Evolutionary conservation across 495 filamentous ascomycete genomes (phyloP), one percentile per base, ranked within the genome.

Genomic region (Podospora conica): DNA sequence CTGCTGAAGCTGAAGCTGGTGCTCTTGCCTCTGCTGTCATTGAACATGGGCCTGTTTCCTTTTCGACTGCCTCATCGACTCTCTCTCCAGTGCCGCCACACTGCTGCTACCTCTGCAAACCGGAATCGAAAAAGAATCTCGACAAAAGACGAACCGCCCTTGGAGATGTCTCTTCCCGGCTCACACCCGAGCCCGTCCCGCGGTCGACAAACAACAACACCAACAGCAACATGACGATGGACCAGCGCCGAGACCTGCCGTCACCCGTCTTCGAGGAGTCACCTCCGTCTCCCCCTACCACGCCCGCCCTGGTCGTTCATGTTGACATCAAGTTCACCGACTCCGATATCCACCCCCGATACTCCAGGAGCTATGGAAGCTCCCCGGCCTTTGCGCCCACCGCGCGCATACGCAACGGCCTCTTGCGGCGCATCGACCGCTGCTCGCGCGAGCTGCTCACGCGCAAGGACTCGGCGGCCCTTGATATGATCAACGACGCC

Each of bases 401-500:
- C 61, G 74, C 76, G 63, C 70, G 70, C 62, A 69, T 81, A 56
- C 79, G 76, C 58, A 73, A 78, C 23, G 80, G 78, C 3, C 69
- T 83, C 9, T 65, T 82, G 22, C 76, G 79, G 40, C 79, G 80
- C 54, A 77, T 82, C 40, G 78, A 82, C 68, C 80, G 80, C 64
- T 82, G 79, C 67, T 78, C 74, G 53, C 63, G 80, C 61, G 80
- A 83, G 67, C 71, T 83, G 53, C 72, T 83, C 65, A 82, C 80
- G 11, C 74, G 80, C 58, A 80, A 76, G 61, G 80, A 83, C 70
- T 79, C 79, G 7, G 73, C 64, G n/a, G 80, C 80, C 12, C 71
- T 79, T 60, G 78, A 79, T 10, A 67, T 72, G 28, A 69, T 72
- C 64, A 74, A 69, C 64, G 75, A 74, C 53, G 78, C 71, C 22